These are phyloP conservation scores for Mycena sp. DNA, from an alignment of 1,284 basidiomycete species.

Conservation along the genomic window DNA sequence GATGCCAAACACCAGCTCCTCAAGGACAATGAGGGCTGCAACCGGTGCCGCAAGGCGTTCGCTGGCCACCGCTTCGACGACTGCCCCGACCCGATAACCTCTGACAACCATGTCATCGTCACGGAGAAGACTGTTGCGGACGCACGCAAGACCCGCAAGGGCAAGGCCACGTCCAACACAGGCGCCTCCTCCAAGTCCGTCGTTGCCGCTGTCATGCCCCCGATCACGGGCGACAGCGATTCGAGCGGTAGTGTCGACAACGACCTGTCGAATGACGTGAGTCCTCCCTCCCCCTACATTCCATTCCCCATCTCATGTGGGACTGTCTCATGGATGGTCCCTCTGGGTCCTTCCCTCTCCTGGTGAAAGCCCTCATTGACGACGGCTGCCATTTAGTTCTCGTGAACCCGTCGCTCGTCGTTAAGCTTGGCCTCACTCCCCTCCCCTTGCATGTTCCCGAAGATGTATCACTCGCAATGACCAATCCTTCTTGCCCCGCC, in stretches of 20 bases:
- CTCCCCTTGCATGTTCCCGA: no score
- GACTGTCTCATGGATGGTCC: conserved; percentile 5
- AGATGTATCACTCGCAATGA: neutral
- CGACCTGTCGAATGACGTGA: neutral
- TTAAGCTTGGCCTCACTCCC: neutral
- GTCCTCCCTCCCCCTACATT: neutral
- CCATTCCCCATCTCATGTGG: neutral
- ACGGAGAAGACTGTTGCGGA: no score
- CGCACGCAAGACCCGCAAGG: no score
- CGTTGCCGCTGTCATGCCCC: neutral
- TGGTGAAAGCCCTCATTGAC: neutral
- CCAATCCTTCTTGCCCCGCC: no score
- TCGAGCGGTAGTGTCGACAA: neutral
- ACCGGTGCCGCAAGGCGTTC: no score
- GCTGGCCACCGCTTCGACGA: no score
- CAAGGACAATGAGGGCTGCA: no score
- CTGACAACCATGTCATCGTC: no score
- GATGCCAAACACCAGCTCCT: no score
- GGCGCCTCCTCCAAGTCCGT: neutral
- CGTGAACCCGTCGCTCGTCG: neutral
- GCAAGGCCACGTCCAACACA: no score
- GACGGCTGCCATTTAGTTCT: no score
- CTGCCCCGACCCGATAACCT: no score
- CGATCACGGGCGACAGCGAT: neutral
- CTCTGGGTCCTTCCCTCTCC: neutral